Evolutionary conservation across 1,139 yeast species (phyloP).

Genomic region (Scheffersomyces segobiensis): DNA sequence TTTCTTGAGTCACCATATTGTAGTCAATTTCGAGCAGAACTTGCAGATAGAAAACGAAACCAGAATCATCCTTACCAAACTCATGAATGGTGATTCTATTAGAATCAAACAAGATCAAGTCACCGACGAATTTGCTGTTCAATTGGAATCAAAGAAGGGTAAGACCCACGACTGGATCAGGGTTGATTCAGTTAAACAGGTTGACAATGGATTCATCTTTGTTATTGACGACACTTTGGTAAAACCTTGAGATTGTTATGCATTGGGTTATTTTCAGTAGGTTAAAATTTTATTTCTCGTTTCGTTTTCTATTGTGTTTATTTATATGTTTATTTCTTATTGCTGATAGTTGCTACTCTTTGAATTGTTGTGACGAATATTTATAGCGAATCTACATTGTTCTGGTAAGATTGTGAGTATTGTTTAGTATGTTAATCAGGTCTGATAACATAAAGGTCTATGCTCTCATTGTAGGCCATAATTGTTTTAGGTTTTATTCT

Average conservation of each 20-base stretch:
- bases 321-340: not conserved
- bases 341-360: not conserved
- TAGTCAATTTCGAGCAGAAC: conserved; percentile 22
- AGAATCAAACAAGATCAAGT: conserved; percentile 39
- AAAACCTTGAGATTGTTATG: conserved; percentile 6
- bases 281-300: conserved; percentile 1
- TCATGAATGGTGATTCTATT: conserved; percentile 43
- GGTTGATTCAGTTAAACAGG: conserved; percentile 44
- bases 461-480: too few relatives aligned
- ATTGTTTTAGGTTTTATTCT: too few relatives aligned
- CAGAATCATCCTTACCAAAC: conserved; percentile 28
- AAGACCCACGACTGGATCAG: conserved; percentile 22
- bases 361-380: not conserved
- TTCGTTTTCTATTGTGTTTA: not conserved
- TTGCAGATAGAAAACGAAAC: conserved; percentile 16
- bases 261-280: not conserved
- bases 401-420: not conserved
- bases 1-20: conserved; percentile 58
- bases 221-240: conserved; percentile 15
- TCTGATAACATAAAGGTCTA: too few relatives aligned
- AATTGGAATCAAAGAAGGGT: conserved; percentile 21
- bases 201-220: conserved; percentile 58
- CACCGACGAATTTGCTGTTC: conserved; percentile 38
- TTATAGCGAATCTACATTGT: not conserved
- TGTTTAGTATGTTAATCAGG: too few relatives aligned